Base-by-base conservation (phyloP, 805 yeast species). In the Starmera amethionina region DNA sequence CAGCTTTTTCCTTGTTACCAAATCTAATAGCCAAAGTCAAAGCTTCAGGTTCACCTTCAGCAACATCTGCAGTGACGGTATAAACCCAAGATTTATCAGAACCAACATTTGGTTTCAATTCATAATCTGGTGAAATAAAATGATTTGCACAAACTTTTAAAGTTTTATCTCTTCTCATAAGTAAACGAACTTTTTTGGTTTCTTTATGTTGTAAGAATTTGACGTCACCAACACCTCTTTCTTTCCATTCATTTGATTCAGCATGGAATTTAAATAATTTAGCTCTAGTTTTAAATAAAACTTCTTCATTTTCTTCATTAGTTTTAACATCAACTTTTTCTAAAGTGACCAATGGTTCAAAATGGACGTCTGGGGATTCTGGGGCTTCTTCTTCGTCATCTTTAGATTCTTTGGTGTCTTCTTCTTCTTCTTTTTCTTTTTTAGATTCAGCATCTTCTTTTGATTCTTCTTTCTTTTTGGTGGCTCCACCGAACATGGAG, bases 161-260 rank as follows among this genome's bases (percentile, higher is more conserved):
- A 41, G 97, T 93, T 74, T 90, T 90, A 71, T 93, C 98, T 72
- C 98, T 87, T 78, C 98, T 87, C 98, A 93, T 93, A 60, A 93
- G 72, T 50, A 93, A 66, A 71, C 98, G 82, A 48, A 85, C 86
- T 69, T 87, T 89, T 43, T 76, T 74, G 43, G 86, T 70, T 46
- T 68, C 67, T 65, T 87, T 88, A 71, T 90, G 96, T 70, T 90
- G 73, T 62, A 93, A 77, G 66, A 93, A 86, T 68, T 93, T 87
- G 55, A 88, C 96, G 59, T 93, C 98, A 58, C 98, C 98, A 30
- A 96, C 87, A 55, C 98, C 98, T 72, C 98, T 85, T 74, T 93
- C 98, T 66, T 93, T 93, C 98, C 98, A 93, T 68, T 93, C 97
- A 58, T 81, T 82, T 40, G 79, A 55, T 45, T 87, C 95, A 34